Conservation (phyloP, 75 land plant species). For the Larix kaempferi region DNA sequence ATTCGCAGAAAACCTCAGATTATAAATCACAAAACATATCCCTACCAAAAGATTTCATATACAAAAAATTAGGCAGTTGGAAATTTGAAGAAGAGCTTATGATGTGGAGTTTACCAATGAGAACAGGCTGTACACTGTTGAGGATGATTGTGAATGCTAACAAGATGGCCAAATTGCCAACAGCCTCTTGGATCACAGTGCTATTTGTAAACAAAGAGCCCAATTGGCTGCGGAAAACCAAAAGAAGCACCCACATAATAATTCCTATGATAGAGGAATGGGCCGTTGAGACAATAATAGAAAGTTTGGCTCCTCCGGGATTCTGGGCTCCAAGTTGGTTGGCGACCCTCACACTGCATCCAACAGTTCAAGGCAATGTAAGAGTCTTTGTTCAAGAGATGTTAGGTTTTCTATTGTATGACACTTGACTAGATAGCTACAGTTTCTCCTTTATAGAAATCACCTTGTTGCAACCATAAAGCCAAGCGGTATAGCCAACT, state of each 20-base stretch:
- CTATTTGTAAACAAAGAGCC: not conserved
- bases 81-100: too few relatives aligned
- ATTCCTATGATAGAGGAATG: not conserved
- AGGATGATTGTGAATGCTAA: conserved; percentile 4
- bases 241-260: not conserved
- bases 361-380: too few relatives aligned
- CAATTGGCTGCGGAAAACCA: not conserved
- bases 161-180: not conserved
- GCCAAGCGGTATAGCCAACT: not conserved
- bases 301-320: conserved; percentile 22
- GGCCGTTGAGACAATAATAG: not conserved
- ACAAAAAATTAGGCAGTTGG: not conserved
- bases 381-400: too few relatives aligned
- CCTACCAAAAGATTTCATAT: too few relatives aligned
- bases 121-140: conserved; percentile 1
- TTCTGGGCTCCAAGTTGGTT: conserved; percentile 62
- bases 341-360: conserved; percentile 32
- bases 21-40: too few relatives aligned
- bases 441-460: too few relatives aligned
- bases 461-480: not conserved
- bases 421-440: too few relatives aligned
- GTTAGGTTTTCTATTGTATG: too few relatives aligned
- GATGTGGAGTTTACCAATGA: not conserved
- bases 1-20: too few relatives aligned
- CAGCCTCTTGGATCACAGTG: not conserved